A percentile compares a stretch with the other conserved stretches of the same genome.
phyloP scores from a whole-genome alignment of 2,329 filamentous ascomycete genomes.

The Colletotrichum navitas region DNA sequence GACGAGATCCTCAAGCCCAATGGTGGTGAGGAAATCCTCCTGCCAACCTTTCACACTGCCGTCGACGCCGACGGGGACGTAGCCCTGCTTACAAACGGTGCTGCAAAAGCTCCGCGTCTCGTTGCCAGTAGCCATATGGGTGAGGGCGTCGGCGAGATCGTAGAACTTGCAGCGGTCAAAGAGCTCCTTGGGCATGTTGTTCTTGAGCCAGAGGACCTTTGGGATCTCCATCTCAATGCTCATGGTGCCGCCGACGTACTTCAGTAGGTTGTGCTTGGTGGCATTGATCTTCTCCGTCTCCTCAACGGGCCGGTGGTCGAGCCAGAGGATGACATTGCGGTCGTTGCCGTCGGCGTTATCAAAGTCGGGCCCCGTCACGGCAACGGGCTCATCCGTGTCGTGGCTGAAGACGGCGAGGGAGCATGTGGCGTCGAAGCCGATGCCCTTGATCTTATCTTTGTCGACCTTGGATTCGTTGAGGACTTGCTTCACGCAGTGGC shows the following conservation, averaged over 20 bases:
- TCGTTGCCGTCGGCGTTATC: constrained; percentile 80
- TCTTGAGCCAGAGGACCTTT: constrained; percentile 98
- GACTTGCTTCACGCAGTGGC: constrained; percentile 85
- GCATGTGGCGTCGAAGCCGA: constrained; percentile 99
- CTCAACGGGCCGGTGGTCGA: constrained; percentile 91
- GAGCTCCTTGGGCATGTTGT: constrained; percentile 92
- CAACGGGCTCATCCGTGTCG: constrained; percentile 90
- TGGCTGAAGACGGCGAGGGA: constrained; percentile 91
- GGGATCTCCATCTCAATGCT: constrained; percentile 99
- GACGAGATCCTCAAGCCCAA: constrained; percentile 86
- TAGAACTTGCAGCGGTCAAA: constrained; percentile 98
- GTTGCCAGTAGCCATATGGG: constrained; percentile 91
- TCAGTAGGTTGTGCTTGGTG: constrained; percentile 90
- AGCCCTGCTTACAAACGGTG: constrained; percentile 97
- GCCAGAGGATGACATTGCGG: constrained; percentile 96
- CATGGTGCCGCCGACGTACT: constrained; percentile 98
- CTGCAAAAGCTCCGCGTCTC: constrained; percentile 96
- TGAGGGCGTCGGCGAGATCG: constrained; percentile 91
- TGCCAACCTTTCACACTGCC: constrained; percentile 99
- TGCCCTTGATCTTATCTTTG: constrained; percentile 81
- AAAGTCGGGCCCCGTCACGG: constrained; percentile 91
- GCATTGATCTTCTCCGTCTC: constrained; percentile 95
- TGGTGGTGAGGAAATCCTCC: constrained; percentile 88
- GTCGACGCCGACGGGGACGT: constrained; percentile 95
- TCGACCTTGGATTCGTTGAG: constrained; percentile 86